These are phyloP conservation scores for Aspergillus pseudonomiae DNA, from an alignment of 2,329 filamentous ascomycete genomes.

Conservation along the genomic window DNA sequence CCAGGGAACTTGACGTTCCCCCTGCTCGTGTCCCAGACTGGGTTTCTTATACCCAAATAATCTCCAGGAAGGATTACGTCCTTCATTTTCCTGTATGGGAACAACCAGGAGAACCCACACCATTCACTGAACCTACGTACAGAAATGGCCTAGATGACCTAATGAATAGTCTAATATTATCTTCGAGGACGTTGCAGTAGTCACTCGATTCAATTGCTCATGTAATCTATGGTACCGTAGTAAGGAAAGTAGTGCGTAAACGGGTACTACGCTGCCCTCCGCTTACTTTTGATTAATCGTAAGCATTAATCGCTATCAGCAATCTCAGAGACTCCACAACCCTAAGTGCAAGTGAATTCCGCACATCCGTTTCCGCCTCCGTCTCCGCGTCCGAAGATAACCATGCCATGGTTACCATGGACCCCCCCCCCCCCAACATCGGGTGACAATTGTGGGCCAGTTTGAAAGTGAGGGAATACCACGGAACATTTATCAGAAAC, in stretches of 20 bases:
- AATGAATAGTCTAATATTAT: neutral
- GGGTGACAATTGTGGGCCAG: neutral
- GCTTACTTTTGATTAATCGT: neutral
- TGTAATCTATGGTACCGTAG: neutral
- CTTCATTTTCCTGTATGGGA: neutral
- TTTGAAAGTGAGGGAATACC: neutral
- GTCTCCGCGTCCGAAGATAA: slow-evolving; percentile 9
- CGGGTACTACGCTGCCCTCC: too few relatives aligned
- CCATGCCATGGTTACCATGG: neutral
- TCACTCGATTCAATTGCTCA: neutral
- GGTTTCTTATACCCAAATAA: neutral
- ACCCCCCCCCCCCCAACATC: neutral
- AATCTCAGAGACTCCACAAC: neutral
- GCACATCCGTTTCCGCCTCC: slow-evolving; percentile 20
- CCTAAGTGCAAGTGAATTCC: neutral
- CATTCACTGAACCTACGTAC: neutral
- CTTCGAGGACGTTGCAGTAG: neutral
- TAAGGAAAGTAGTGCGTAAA: neutral
- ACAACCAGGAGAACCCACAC: neutral
- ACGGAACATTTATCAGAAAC: neutral
- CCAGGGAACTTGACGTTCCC: neutral
- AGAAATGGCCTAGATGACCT: neutral
- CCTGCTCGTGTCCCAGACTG: neutral
- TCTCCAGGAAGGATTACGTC: neutral
- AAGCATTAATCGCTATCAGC: neutral